phyloP scores from a whole-genome alignment of 441 rosid genomes.

The Omphalea diandra region DNA sequence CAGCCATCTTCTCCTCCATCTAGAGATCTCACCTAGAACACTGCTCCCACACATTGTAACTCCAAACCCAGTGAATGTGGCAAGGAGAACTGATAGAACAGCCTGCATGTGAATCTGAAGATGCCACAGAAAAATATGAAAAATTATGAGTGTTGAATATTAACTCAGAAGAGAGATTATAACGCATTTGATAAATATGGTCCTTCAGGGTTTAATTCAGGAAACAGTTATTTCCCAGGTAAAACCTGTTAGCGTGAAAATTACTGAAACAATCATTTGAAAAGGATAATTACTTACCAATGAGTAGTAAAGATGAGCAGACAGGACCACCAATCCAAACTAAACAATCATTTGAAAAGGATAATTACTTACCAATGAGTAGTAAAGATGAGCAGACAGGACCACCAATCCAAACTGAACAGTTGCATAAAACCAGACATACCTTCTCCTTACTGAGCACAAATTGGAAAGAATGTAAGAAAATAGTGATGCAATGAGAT shows the following conservation, averaged over 20 bases:
- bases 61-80: conserved; percentile 81
- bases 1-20: conserved; percentile 37
- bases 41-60: conserved; percentile 63
- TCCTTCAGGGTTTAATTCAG: neutral
- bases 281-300: conserved; percentile 43
- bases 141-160: neutral
- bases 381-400: conserved; percentile 71
- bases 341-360: conserved; percentile 19
- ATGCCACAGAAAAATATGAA: conserved; percentile 18
- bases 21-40: conserved; percentile 42
- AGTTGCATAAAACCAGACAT: conserved; percentile 74
- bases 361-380: conserved; percentile 54
- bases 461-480: conserved; percentile 3
- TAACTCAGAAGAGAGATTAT: neutral
- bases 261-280: neutral
- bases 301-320: conserved; percentile 77
- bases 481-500: conserved; percentile 11
- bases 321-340: conserved; percentile 63
- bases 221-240: neutral
- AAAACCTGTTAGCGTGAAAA: too few relatives aligned
- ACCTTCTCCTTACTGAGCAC: conserved; percentile 55
- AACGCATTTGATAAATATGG: neutral
- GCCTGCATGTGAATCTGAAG: conserved; percentile 70
- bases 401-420: conserved; percentile 72
- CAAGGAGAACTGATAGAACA: conserved; percentile 64